phyloP scores from a whole-genome alignment of 352 stramenopile species.

The Thalassiosira ordinaria region DNA sequence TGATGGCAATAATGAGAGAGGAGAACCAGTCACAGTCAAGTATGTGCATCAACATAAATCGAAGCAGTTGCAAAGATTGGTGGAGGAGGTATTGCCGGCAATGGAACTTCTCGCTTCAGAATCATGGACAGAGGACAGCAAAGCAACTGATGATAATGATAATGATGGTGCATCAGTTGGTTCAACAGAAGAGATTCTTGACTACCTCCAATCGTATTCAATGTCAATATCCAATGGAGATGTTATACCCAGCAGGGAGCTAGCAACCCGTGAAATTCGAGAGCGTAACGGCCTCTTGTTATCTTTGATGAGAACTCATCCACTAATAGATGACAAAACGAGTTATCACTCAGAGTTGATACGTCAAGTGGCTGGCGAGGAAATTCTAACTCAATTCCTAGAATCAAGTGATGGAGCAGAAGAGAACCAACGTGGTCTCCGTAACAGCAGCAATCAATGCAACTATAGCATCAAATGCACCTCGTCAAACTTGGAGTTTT shows the following conservation, averaged over 20 bases:
- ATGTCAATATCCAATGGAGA: constrained; percentile 64
- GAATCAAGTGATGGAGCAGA: background rate
- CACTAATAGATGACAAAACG: background rate
- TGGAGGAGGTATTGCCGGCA: constrained; percentile 62
- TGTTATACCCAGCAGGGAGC: constrained; percentile 57
- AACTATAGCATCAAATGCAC: constrained; percentile 14
- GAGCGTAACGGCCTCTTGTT: constrained; percentile 68
- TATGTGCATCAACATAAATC: constrained; percentile 41
- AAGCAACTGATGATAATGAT: too few relatives aligned
- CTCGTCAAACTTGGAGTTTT: constrained; percentile 42
- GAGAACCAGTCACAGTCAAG: constrained; percentile 36
- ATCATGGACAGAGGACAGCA: too few relatives aligned
- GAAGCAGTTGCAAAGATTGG: constrained; percentile 44
- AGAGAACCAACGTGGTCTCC: background rate
- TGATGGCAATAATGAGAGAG: constrained; percentile 10
- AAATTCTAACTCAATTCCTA: constrained; percentile 20
- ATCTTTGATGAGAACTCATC: background rate
- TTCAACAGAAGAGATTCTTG: constrained; percentile 36
- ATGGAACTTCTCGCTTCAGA: constrained; percentile 40
- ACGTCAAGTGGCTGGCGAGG: constrained; percentile 33
- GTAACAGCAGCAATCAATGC: background rate
- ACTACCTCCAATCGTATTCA: constrained; percentile 68
- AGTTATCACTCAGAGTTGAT: constrained; percentile 37
- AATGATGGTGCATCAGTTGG: constrained; percentile 27
- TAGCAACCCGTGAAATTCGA: constrained; percentile 61